A percentile compares a stretch with the other conserved stretches of the same genome.
Evolutionary conservation across 192 early-diverging fungal genomes (phyloP).

Genomic region (Coemansia sp.): DNA sequence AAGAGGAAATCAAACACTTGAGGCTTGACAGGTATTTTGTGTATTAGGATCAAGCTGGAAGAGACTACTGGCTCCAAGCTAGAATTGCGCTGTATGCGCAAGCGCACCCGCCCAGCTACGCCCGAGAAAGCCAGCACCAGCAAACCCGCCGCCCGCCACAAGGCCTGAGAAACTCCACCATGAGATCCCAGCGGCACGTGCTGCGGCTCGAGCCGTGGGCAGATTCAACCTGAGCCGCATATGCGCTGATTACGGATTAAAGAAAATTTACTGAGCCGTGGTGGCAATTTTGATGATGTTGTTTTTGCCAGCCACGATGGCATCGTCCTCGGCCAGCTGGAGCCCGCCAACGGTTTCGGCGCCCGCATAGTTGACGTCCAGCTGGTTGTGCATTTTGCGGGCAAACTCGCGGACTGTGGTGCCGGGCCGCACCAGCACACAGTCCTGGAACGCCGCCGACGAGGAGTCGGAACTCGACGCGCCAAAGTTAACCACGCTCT

Average conservation of each 20-base stretch:
- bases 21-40: too few species aligned
- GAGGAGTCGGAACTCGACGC: constrained; percentile 3
- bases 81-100: too few species aligned
- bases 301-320: constrained; percentile 41
- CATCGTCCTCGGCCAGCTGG: constrained; percentile 59
- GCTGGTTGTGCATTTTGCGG: constrained; percentile 55
- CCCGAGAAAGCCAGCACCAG: too few species aligned
- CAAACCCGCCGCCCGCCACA: too few species aligned
- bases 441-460: constrained; percentile 65
- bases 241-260: not conserved
- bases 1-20: too few species aligned
- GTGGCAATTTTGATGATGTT: constrained; percentile 37
- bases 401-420: constrained; percentile 79
- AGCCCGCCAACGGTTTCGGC: constrained; percentile 75
- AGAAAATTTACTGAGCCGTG: not conserved
- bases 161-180: not conserved
- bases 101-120: too few species aligned
- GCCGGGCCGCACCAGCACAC: constrained; percentile 65
- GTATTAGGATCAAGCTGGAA: too few species aligned
- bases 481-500: constrained; percentile 66
- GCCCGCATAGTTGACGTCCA: constrained; percentile 61
- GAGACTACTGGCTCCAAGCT: too few species aligned
- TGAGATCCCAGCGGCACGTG: not conserved
- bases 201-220: too few species aligned
- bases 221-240: not conserved